These are phyloP conservation scores for Exophiala alcalophila DNA, from an alignment of 2,329 filamentous ascomycete genomes.

Conservation along the genomic window DNA sequence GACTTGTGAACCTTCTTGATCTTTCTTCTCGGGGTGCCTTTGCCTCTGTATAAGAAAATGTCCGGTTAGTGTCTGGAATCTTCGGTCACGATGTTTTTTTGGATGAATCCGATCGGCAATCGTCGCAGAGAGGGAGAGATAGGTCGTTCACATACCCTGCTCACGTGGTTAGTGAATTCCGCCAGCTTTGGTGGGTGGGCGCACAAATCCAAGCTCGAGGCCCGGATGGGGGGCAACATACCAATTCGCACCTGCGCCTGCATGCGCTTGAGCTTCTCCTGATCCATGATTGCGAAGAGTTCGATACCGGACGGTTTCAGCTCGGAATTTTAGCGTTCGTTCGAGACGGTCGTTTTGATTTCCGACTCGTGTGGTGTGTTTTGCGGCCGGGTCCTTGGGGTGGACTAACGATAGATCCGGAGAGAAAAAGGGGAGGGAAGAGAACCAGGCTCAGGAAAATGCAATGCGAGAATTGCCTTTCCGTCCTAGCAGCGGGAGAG, in stretches of 20 bases:
- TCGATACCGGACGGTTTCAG: slow-evolving; percentile 1
- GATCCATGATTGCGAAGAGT: slow-evolving; percentile 55
- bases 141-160: slow-evolving; percentile 19
- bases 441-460: slow-evolving; percentile 9
- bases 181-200: not conserved
- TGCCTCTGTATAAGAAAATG: slow-evolving; percentile 65
- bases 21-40: slow-evolving; percentile 96
- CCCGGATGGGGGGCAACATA: slow-evolving; percentile 47
- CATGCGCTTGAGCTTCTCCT: slow-evolving; percentile 64
- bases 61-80: no score
- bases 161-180: slow-evolving; percentile 9
- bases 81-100: no score
- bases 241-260: slow-evolving; percentile 67
- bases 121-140: not conserved
- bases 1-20: slow-evolving; percentile 96
- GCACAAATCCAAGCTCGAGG: not conserved
- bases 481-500: slow-evolving; percentile 15
- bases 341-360: not conserved
- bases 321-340: slow-evolving; percentile 1
- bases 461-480: slow-evolving; percentile 4
- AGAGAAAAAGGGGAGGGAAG: not conserved
- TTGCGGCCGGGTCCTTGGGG: not conserved
- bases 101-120: no score
- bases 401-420: not conserved
- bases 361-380: not conserved